Evolutionary conservation across 2,329 filamentous ascomycete species (phyloP).

Genomic region (Tolypocladium ophioglossoides): DNA sequence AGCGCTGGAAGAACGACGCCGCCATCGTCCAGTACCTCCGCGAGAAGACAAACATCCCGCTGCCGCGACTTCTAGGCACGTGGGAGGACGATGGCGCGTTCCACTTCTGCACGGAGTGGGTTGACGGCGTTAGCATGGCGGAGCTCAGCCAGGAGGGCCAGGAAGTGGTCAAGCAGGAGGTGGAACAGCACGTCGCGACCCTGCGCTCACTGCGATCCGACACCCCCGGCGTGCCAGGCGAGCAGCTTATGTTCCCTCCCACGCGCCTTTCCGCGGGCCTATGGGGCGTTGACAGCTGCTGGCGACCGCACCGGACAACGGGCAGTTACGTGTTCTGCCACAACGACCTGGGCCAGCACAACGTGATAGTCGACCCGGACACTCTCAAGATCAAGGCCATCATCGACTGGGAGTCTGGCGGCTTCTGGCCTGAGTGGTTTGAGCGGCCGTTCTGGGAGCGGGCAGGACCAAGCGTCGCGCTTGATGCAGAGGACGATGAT

Average conservation of each 20-base stretch:
- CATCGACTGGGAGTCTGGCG: slow-evolving; percentile 7
- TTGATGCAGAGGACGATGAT: slow-evolving; percentile 3
- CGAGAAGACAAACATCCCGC: slow-evolving; percentile 4
- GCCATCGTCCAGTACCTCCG: slow-evolving; percentile 1
- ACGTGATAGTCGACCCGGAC: too few relatives aligned
- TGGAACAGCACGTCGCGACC: background rate
- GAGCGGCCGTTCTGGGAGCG: slow-evolving; percentile 8
- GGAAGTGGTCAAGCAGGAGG: background rate
- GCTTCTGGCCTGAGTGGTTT: slow-evolving; percentile 17
- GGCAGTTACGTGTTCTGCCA: slow-evolving; percentile 8
- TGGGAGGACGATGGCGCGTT: slow-evolving; percentile 6
- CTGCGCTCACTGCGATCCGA: slow-evolving; percentile 1
- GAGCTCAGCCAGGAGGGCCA: background rate
- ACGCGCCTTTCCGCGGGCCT: background rate
- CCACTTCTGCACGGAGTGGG: background rate
- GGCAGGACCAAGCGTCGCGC: slow-evolving; percentile 3
- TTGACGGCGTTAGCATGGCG: slow-evolving; percentile 1
- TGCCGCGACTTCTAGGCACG: background rate
- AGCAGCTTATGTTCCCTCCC: slow-evolving; percentile 5
- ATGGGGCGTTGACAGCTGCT: slow-evolving; percentile 6
- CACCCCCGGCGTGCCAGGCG: slow-evolving; percentile 5
- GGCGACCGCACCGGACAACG: background rate
- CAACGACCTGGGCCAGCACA: slow-evolving; percentile 5
- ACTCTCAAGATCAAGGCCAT: slow-evolving; percentile 1
- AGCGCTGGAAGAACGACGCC: slow-evolving; percentile 5